Conservation (phyloP, 805 yeast species). For the Pichia kluyveri region DNA sequence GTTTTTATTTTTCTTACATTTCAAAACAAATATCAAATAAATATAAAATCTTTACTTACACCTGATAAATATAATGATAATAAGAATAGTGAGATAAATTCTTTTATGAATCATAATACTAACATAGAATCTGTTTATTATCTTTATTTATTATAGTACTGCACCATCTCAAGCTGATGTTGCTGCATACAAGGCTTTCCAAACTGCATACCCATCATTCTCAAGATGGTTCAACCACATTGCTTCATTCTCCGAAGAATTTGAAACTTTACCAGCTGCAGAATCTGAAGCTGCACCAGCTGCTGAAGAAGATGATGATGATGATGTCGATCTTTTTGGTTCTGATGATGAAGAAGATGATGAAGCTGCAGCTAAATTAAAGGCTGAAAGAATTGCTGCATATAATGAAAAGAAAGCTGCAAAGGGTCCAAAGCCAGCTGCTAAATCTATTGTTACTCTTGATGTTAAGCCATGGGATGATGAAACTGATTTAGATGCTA, state of each 20-base stretch:
- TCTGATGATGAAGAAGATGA: constrained; percentile 89
- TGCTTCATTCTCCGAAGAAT: constrained; percentile 85
- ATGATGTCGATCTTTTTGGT: constrained; percentile 89
- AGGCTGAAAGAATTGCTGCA: constrained; percentile 96
- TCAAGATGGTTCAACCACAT: constrained; percentile 99
- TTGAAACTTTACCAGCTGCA: constrained; percentile 74
- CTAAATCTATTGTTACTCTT: constrained; percentile 92
- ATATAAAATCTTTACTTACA: background rate
- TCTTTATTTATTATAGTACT: constrained; percentile 40
- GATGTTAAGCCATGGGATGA: constrained; percentile 99
- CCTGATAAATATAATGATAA: no score
- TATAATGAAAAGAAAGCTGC: constrained; percentile 97
- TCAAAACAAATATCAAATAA: no score
- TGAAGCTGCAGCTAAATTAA: constrained; percentile 93
- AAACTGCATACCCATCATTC: constrained; percentile 83
- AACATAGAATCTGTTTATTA: background rate
- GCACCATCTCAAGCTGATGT: constrained; percentile 95
- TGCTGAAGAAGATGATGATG: constrained; percentile 75
- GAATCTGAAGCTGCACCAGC: constrained; percentile 47
- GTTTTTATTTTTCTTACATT: no score
- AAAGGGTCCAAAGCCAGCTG: constrained; percentile 96
- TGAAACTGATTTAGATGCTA: constrained; percentile 89
- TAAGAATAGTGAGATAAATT: no score
- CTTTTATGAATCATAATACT: no score
- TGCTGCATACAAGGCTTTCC: constrained; percentile 88